phyloP scores from a whole-genome alignment of 345 rosid species.

The Pistacia vera region DNA sequence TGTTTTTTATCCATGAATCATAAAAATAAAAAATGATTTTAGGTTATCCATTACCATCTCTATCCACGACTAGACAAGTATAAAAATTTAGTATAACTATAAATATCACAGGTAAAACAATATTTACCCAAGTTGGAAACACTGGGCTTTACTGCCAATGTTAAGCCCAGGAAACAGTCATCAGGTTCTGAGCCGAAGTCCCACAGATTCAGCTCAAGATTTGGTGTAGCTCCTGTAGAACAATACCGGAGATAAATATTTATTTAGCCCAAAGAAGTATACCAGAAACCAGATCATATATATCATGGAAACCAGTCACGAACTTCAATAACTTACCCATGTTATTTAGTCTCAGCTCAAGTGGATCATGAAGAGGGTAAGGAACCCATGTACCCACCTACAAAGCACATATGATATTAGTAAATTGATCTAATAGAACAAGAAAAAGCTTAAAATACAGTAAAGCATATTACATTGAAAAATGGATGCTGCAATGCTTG shows the following conservation, averaged over 20 bases:
- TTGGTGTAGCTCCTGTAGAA: slow-evolving; percentile 68
- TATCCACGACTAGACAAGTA: neutral
- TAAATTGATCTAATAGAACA: slow-evolving; percentile 16
- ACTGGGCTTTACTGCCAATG: slow-evolving; percentile 88
- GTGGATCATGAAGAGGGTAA: slow-evolving; percentile 68
- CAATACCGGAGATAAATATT: slow-evolving; percentile 9
- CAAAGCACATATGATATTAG: slow-evolving; percentile 23
- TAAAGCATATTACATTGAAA: slow-evolving; percentile 61
- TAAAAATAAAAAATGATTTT: neutral
- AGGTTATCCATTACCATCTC: neutral
- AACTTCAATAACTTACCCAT: slow-evolving; percentile 50
- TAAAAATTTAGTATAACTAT: neutral
- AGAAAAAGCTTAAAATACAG: slow-evolving; percentile 16
- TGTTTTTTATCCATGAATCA: too few species aligned
- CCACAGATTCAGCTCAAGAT: slow-evolving; percentile 95
- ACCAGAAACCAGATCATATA: neutral
- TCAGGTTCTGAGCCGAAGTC: slow-evolving; percentile 78
- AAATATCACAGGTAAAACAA: slow-evolving; percentile 4
- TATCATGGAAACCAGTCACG: neutral
- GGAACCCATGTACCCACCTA: slow-evolving; percentile 69
- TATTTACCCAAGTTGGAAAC: slow-evolving; percentile 64
- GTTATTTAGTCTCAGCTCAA: slow-evolving; percentile 74
- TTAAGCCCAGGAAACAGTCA: slow-evolving; percentile 91
- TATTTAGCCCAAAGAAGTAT: slow-evolving; percentile 10
- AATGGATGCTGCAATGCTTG: slow-evolving; percentile 89